Evolutionary conservation across 169 alveolate species (phyloP), one percentile per base, ranked within the genome.

Genomic region (Amoebophrya sp.): DNA sequence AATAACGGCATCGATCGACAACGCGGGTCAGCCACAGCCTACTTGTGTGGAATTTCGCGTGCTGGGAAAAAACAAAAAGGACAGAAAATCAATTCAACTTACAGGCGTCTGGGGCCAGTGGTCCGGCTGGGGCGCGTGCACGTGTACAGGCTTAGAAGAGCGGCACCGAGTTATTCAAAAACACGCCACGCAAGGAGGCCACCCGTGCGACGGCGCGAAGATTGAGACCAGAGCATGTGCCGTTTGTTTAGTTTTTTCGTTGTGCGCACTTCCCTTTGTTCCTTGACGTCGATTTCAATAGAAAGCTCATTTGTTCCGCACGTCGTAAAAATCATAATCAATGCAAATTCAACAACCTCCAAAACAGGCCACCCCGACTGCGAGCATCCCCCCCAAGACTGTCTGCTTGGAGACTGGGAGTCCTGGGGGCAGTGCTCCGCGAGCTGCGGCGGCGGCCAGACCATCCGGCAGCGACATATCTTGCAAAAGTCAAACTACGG

Each of bases 101-200:
- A n/a, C 12, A 66, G 29, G 83, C 18, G 83, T 66, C 10, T 66
- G 83, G 83, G 83, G 35, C 29, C 29, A 66, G 10, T 66, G 83
- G 83, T 66, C 83, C 35, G 83, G 39, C 18, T 66, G 83, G 83
- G 83, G 83, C 29, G 83, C 83, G 32, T 66, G 83, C 83, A 66
- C 83, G 12, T 66, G 83, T 25, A 66, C 83, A 25, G 83, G 83
- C 35, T 25, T 66, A 25, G 39, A 66, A 25, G 83, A 66, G 35
- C 29, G 83, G 35, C 83, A 66, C 35, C 83, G 83, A 2, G 83
- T 66, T 25, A 66, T 66, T 25, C 83, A 66, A 25, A 66, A 66
- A 25, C 83, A 66, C 35, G 83, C 83, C 18, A 66, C 32, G 83
- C 2, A 66, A 7, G 83, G 83, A 0, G 83, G 83, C 7, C 12